Conservation (phyloP, 1,139 yeast genomes). For the Geotrichum fermentans region DNA sequence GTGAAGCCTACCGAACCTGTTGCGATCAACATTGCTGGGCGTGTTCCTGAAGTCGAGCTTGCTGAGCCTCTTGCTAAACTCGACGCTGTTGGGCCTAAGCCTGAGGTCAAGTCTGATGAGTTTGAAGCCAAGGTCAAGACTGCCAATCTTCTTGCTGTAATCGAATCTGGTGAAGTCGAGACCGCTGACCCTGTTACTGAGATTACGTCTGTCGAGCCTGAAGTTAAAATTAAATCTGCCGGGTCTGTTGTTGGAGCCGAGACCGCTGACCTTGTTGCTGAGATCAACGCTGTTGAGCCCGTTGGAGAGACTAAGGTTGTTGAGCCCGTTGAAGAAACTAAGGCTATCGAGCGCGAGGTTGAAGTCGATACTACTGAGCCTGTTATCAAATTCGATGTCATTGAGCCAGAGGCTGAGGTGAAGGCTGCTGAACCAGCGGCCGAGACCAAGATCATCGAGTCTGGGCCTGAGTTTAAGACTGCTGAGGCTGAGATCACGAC, state of each 20-base stretch:
- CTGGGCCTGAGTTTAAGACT: background rate
- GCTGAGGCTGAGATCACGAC: too few species aligned
- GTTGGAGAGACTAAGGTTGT: too few species aligned
- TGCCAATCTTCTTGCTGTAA: background rate
- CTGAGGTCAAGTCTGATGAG: background rate
- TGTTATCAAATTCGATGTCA: too few species aligned
- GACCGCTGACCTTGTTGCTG: too few species aligned
- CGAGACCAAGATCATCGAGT: too few species aligned
- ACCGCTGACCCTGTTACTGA: background rate
- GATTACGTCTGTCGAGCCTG: background rate
- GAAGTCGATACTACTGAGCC: too few species aligned
- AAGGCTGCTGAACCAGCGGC: too few species aligned
- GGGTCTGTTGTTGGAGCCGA: background rate
- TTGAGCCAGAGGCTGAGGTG: too few species aligned
- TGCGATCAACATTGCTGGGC: background rate
- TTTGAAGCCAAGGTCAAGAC: background rate
- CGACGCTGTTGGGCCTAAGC: slow-evolving; percentile 1
- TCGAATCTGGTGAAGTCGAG: background rate
- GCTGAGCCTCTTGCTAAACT: too few species aligned
- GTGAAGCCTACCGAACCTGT: background rate
- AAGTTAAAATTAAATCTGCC: background rate
- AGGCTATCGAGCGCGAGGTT: too few species aligned
- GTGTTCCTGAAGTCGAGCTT: background rate
- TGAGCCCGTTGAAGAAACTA: background rate
- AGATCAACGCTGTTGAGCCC: too few species aligned